Percentiles rank a stretch among this genome's conserved stretches.
phyloP scores from a whole-genome alignment of 83 land plant species.

The Diphasiastrum complanatum region DNA sequence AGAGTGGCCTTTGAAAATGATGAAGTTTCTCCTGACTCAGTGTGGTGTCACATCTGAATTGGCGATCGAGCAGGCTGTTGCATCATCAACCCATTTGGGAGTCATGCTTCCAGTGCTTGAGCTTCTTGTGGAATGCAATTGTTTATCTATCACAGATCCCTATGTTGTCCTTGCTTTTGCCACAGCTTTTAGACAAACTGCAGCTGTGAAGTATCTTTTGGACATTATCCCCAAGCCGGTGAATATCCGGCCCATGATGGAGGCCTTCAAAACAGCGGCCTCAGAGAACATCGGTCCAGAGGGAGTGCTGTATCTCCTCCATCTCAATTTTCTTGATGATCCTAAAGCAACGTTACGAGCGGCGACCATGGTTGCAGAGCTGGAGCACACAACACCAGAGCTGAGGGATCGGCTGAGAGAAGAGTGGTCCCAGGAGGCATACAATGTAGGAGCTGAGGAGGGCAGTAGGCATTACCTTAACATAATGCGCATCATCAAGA shows the following conservation, averaged over 20 bases:
- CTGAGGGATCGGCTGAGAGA: not conserved
- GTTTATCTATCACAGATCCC: conserved; percentile 6
- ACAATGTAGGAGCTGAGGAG: not conserved
- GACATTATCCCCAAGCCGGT: conserved; percentile 7
- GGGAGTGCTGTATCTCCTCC: conserved; percentile 5
- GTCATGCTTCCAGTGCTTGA: conserved; percentile 6
- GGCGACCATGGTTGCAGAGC: conserved; percentile 1
- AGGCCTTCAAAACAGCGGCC: conserved; percentile 5
- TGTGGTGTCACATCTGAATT: conserved; percentile 3
- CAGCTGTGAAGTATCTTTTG: not conserved
- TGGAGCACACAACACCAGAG: conserved; percentile 6
- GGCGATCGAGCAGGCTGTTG: conserved; percentile 3
- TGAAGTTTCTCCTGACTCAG: conserved; percentile 1
- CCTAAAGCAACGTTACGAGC: not conserved
- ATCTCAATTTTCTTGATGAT: not conserved
- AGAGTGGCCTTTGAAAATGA: conserved; percentile 6
- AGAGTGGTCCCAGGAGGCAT: conserved; percentile 15
- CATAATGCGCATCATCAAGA: conserved; percentile 41
- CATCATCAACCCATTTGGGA: conserved; percentile 4
- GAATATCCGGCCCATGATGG: conserved; percentile 5
- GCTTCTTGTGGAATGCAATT: conserved; percentile 2
- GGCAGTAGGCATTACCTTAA: conserved; percentile 52
- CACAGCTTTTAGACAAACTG: conserved; percentile 6
- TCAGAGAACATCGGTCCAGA: conserved; percentile 6
- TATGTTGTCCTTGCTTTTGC: conserved; percentile 4